A percentile compares a stretch with the other conserved stretches of the same genome.
Conservation (phyloP, 495 filamentous ascomycete genomes). For the Aspergillus asperescens region DNA sequence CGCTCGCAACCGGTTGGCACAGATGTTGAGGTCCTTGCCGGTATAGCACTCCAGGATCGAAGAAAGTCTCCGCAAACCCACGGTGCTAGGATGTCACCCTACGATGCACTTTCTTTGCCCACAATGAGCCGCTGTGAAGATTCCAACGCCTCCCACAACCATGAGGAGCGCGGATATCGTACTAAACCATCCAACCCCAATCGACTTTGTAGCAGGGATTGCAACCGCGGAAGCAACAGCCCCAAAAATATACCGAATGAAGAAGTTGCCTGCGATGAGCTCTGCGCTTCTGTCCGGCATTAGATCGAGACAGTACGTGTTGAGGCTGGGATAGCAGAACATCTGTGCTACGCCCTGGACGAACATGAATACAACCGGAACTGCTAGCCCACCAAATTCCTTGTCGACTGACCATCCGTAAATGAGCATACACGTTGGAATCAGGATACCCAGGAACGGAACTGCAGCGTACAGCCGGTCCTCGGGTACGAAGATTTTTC, state of each 20-base stretch:
- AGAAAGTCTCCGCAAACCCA: too few relatives aligned
- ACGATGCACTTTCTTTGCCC: neutral
- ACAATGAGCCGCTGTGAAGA: conserved; percentile 2
- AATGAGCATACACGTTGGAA: conserved; percentile 61
- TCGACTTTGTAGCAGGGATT: conserved; percentile 57
- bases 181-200: conserved; percentile 53
- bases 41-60: too few relatives aligned
- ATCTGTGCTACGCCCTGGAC: conserved; percentile 66
- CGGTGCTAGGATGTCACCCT: too few relatives aligned
- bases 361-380: conserved; percentile 67
- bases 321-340: conserved; percentile 66
- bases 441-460: conserved; percentile 52
- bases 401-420: conserved; percentile 72
- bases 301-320: conserved; percentile 73
- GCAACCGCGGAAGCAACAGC: conserved; percentile 61
- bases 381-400: conserved; percentile 57
- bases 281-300: conserved; percentile 61
- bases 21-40: too few relatives aligned
- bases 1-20: too few relatives aligned
- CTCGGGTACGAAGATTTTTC: conserved; percentile 57
- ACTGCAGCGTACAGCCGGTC: conserved; percentile 62
- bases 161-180: conserved; percentile 7
- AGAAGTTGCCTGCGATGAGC: conserved; percentile 69
- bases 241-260: conserved; percentile 63
- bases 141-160: neutral